A percentile compares a stretch with the other conserved stretches of the same genome.
Conservation (phyloP, 1,139 yeast species). For the Diutina scorzettiae region DNA sequence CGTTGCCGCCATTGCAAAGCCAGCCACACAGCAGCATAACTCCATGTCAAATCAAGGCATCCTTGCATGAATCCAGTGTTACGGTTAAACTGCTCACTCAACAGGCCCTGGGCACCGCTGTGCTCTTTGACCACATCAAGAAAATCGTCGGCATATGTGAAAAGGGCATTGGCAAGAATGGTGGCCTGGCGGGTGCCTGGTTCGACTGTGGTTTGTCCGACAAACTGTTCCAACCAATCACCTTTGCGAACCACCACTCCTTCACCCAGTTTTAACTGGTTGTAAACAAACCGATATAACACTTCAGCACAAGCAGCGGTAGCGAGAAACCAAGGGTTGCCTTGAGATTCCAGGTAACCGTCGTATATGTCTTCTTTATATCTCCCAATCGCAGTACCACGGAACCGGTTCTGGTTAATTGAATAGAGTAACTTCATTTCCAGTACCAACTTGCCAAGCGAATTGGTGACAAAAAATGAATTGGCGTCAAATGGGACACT, state of each 20-base stretch:
- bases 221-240: slow-evolving; percentile 21
- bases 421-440: slow-evolving; percentile 71
- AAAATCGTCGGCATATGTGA: slow-evolving; percentile 64
- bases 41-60: slow-evolving; percentile 79
- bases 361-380: slow-evolving; percentile 91
- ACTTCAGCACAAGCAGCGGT: slow-evolving; percentile 72
- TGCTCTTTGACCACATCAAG: slow-evolving; percentile 62
- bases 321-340: slow-evolving; percentile 93
- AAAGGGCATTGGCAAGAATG: slow-evolving; percentile 32
- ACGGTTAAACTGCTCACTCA: slow-evolving; percentile 84
- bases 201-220: slow-evolving; percentile 11
- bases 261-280: slow-evolving; percentile 16
- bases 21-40: slow-evolving; percentile 5
- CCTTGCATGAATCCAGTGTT: slow-evolving; percentile 81
- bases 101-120: slow-evolving; percentile 57
- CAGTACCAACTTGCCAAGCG: slow-evolving; percentile 42
- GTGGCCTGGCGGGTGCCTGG: slow-evolving; percentile 37
- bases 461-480: slow-evolving; percentile 43
- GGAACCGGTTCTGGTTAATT: slow-evolving; percentile 37
- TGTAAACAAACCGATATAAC: slow-evolving; percentile 27
- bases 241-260: slow-evolving; percentile 16
- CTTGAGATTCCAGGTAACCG: slow-evolving; percentile 62
- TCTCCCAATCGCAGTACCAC: slow-evolving; percentile 75
- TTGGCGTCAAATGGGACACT: slow-evolving; percentile 49
- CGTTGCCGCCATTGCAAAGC: not conserved